Percentiles rank a stretch among this genome's conserved stretches.
Conservation (phyloP, 2,329 filamentous ascomycete genomes). For the Colletotrichum abscissum region DNA sequence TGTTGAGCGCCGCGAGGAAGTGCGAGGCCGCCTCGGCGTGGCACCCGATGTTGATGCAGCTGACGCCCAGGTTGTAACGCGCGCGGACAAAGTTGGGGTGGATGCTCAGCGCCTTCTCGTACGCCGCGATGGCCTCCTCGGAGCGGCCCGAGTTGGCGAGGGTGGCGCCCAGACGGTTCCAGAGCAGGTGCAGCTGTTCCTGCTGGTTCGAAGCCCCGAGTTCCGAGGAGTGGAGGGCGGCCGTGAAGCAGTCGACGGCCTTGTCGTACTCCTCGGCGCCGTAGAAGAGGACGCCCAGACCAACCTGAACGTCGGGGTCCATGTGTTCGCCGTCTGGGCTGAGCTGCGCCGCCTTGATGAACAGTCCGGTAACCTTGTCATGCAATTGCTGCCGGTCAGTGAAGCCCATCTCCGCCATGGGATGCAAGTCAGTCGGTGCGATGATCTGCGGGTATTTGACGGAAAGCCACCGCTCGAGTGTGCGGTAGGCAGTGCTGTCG, state of each 20-base stretch:
- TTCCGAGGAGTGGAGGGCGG: conserved; percentile 88
- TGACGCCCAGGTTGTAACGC: conserved; percentile 95
- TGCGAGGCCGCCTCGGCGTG: conserved; percentile 94
- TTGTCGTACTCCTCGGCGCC: conserved; percentile 98
- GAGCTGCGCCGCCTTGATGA: conserved; percentile 91
- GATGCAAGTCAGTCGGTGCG: conserved; percentile 76
- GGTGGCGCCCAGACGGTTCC: conserved; percentile 96
- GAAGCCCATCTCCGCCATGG: conserved; percentile 88
- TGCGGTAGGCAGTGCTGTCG: conserved; percentile 95
- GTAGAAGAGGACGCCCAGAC: conserved; percentile 96
- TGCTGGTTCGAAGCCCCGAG: conserved; percentile 85
- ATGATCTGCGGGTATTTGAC: conserved; percentile 91
- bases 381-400: conserved; percentile 92
- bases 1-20: conserved; percentile 88
- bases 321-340: conserved; percentile 94
- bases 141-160: conserved; percentile 93
- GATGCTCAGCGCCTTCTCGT: conserved; percentile 89
- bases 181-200: conserved; percentile 90
- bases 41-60: conserved; percentile 97
- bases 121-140: conserved; percentile 96
- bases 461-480: conserved; percentile 96
- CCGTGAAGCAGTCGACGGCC: conserved; percentile 97
- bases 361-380: conserved; percentile 88
- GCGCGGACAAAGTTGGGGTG: conserved; percentile 97
- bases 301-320: conserved; percentile 98